A percentile compares a stretch with the other conserved stretches of the same genome.
Conservation (phyloP, 2,329 filamentous ascomycete species). For the Aphanocladium album region DNA sequence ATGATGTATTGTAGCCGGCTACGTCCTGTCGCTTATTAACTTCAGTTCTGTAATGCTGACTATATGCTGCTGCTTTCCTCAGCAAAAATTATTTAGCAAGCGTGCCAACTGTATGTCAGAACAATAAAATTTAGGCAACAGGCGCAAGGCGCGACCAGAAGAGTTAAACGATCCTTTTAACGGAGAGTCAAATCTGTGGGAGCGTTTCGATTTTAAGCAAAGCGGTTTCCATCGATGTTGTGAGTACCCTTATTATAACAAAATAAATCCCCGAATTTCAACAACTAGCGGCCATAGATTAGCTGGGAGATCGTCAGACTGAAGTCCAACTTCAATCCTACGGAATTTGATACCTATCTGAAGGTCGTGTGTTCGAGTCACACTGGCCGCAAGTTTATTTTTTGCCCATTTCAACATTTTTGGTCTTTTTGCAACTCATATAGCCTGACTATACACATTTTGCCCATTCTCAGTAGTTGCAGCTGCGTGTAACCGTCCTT, state of each 20-base stretch:
- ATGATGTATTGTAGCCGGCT: no score
- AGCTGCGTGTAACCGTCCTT: neutral
- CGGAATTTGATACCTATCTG: conserved; percentile 22
- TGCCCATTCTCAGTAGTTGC: neutral
- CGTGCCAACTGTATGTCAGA: no score
- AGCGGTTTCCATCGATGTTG: no score
- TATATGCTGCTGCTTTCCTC: no score
- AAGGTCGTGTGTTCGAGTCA: conserved; percentile 27
- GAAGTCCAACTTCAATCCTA: conserved; percentile 25
- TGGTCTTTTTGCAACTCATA: neutral
- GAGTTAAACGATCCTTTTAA: no score
- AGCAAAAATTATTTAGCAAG: no score
- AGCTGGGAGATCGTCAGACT: conserved; percentile 27
- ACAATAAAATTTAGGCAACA: no score
- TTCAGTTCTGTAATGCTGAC: no score
- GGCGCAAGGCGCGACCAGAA: no score
- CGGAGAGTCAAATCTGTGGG: no score
- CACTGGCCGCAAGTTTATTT: conserved; percentile 22
- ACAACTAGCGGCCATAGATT: conserved; percentile 24
- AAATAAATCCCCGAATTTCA: conserved; percentile 8
- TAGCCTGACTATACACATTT: neutral
- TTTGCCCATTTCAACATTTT: conserved; percentile 10
- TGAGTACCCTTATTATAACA: neutral
- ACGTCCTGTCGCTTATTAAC: no score
- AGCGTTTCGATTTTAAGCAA: no score